Evolutionary conservation across 768 basidiomycete genomes (phyloP), one percentile per base, ranked within the genome.

Genomic region (Sporobolomyces pararoseus): DNA sequence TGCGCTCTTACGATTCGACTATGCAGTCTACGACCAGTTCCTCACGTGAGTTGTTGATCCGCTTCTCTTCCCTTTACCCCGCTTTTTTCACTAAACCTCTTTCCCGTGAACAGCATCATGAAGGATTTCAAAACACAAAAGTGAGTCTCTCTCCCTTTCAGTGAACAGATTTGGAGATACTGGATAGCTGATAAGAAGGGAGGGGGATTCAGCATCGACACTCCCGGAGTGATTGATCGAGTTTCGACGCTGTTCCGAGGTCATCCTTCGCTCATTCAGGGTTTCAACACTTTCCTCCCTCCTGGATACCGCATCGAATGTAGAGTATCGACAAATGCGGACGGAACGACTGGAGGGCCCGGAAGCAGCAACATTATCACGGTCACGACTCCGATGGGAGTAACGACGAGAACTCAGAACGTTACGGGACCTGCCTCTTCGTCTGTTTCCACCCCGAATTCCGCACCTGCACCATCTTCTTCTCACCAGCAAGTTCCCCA

Each of bases 181-280:
- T n/a, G n/a, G n/a, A n/a, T n/a, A n/a, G n/a, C n/a, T n/a, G n/a
- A n/a, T n/a, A n/a, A n/a, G n/a, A n/a, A n/a, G n/a, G n/a, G n/a
- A n/a, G n/a, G n/a, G n/a, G n/a, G n/a, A n/a, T n/a, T n/a, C 81
- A 95, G 94, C 44, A 97, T 99, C 79, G 94, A 97, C 80, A 99
- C 95, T 0, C 95, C 95, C 0, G 93, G 92, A 44, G 95, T 99
- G 54, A 99, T 99, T 77, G 87, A 88, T 77, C 90, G 94, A 61
- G 73, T 96, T 34, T 95, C 94, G 1, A 85, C 87, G 57, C 86
- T 99, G 31, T 98, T 99, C 82, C 86, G 87, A 65, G 91, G 90
- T 2, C 91, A 96, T 76, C 90, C 91, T 0, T 78, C 82, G 7
- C 88, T 99, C 70, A 97, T 99, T 53, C 91, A 95, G 79, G 94